phyloP scores from a whole-genome alignment of 2,329 filamentous ascomycete genomes.

The Aspergillus alliaceus region DNA sequence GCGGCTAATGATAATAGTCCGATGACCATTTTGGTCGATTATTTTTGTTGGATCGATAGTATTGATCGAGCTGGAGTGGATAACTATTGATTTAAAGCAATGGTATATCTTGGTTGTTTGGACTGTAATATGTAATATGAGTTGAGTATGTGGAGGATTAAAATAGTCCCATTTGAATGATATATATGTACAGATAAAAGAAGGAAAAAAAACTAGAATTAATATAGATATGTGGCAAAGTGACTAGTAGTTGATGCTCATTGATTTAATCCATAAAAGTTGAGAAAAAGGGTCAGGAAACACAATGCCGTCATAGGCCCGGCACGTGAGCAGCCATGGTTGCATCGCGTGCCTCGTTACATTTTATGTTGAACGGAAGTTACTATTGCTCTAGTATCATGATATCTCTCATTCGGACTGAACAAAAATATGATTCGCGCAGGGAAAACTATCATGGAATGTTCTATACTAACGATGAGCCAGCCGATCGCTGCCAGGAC shows the following conservation, averaged over 20 bases:
- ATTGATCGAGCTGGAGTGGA: no score
- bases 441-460: background rate
- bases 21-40: conserved; percentile 38
- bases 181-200: background rate
- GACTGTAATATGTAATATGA: background rate
- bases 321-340: background rate
- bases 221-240: background rate
- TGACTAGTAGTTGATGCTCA: background rate
- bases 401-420: background rate
- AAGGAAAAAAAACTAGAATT: background rate
- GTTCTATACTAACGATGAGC: conserved; percentile 1
- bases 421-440: background rate
- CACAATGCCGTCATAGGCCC: background rate
- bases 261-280: no score
- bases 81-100: background rate
- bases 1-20: conserved; percentile 40
- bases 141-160: background rate
- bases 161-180: background rate
- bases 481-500: background rate
- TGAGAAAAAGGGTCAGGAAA: background rate
- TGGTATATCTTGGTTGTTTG: background rate
- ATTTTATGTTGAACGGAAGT: no score
- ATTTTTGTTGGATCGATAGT: background rate
- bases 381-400: background rate
- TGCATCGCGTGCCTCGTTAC: background rate